Conservation (phyloP, 805 yeast species). For the Suhomyces prunicola region DNA sequence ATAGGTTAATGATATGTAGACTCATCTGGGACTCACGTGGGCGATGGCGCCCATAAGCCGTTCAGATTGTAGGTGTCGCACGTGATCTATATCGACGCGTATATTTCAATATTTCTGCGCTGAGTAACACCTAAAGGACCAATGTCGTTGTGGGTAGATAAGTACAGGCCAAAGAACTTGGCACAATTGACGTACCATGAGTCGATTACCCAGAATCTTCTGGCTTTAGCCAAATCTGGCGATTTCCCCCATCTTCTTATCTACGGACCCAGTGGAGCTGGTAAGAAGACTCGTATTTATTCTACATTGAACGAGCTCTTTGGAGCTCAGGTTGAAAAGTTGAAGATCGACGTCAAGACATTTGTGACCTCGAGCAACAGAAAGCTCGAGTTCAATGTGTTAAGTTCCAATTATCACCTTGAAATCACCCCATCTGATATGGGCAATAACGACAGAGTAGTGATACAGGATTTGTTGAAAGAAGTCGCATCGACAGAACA, state of each 20-base stretch:
- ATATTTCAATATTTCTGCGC: not conserved
- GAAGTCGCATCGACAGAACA: conserved; percentile 95
- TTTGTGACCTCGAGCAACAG: conserved; percentile 71
- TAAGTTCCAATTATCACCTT: conserved; percentile 86
- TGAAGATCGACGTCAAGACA: conserved; percentile 83
- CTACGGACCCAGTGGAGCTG: conserved; percentile 96
- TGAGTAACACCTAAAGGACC: not conserved
- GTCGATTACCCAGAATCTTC: conserved; percentile 59
- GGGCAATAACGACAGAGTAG: conserved; percentile 93
- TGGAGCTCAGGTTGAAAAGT: conserved; percentile 75
- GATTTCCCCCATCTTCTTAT: conserved; percentile 91
- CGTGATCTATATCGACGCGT: conserved; percentile 7
- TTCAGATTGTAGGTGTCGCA: not conserved
- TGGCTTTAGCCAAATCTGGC: conserved; percentile 60
- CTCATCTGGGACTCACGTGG: not conserved
- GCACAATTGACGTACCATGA: conserved; percentile 64
- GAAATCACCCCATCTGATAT: conserved; percentile 97
- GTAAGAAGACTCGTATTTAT: conserved; percentile 90
- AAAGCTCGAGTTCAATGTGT: conserved; percentile 86
- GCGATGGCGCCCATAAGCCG: too few relatives aligned
- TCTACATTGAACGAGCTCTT: conserved; percentile 75
- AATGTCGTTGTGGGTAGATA: conserved; percentile 97
- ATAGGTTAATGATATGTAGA: not conserved
- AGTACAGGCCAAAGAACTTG: conserved; percentile 75
- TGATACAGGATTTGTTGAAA: conserved; percentile 88